phyloP scores from a whole-genome alignment of 805 yeast species.

The Priceomyces medius region DNA sequence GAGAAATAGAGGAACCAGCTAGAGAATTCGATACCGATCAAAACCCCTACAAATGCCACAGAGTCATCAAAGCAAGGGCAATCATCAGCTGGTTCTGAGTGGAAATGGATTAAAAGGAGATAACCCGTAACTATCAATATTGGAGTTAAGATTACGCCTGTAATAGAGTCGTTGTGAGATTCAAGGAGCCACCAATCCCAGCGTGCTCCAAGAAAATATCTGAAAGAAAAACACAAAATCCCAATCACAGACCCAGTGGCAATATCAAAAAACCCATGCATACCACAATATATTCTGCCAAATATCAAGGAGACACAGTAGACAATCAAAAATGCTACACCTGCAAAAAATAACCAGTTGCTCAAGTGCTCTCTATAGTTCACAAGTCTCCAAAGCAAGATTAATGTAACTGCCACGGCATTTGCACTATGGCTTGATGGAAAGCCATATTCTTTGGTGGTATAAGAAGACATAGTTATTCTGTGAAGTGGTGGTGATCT shows the following conservation, averaged over 20 bases:
- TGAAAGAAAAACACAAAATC: conserved; percentile 42
- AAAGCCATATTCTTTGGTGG: conserved; percentile 91
- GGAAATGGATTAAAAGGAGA: conserved; percentile 57
- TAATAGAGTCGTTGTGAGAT: conserved; percentile 18
- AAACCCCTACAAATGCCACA: conserved; percentile 88
- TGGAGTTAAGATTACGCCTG: conserved; percentile 29
- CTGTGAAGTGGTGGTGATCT: conserved; percentile 87
- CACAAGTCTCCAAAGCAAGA: conserved; percentile 24
- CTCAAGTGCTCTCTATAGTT: conserved; percentile 8
- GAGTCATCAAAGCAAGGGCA: conserved; percentile 97
- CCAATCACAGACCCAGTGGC: conserved; percentile 68
- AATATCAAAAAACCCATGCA: conserved; percentile 92
- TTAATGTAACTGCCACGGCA: conserved; percentile 76
- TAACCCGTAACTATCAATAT: conserved; percentile 39
- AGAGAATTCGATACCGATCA: conserved; percentile 70
- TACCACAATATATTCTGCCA: conserved; percentile 92
- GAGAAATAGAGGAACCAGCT: conserved; percentile 49
- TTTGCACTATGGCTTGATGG: conserved; percentile 95
- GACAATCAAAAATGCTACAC: conserved; percentile 24
- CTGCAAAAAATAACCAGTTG: conserved; percentile 13
- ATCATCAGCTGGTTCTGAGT: conserved; percentile 83
- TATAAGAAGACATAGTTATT: conserved; percentile 86
- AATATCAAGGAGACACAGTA: conserved; percentile 66
- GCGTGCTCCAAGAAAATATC: conserved; percentile 38
- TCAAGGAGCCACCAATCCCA: conserved; percentile 49